phyloP scores from a whole-genome alignment of 345 rosid genomes.

The Turritis glabra region DNA sequence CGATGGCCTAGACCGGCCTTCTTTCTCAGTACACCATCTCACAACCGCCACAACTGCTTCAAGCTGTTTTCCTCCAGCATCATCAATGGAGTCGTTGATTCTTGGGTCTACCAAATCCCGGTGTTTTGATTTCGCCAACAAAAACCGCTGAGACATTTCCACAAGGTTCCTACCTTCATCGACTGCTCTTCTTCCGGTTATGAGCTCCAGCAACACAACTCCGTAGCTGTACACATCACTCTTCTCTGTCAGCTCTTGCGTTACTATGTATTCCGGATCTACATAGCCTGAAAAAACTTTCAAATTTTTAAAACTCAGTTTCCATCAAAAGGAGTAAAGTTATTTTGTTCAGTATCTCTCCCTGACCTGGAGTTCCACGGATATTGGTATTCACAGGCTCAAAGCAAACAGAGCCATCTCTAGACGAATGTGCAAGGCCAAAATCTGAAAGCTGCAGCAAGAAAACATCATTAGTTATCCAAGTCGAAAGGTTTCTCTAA shows the following conservation, averaged over 20 bases:
- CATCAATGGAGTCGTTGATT: slow-evolving; percentile 55
- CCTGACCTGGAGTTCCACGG: slow-evolving; percentile 91
- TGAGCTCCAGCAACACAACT: slow-evolving; percentile 74
- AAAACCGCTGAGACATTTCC: slow-evolving; percentile 58
- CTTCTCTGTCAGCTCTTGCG: slow-evolving; percentile 88
- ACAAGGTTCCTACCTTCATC: slow-evolving; percentile 75
- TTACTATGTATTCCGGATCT: slow-evolving; percentile 87
- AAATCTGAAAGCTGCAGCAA: slow-evolving; percentile 86
- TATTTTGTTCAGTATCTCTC: slow-evolving; percentile 15
- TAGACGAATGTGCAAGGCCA: slow-evolving; percentile 86
- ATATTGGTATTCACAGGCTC: slow-evolving; percentile 86
- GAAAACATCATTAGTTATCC: slow-evolving; percentile 17
- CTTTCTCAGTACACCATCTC: slow-evolving; percentile 85
- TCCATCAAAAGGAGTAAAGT: background rate
- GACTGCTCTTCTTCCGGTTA: slow-evolving; percentile 70
- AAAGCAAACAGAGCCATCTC: slow-evolving; percentile 83
- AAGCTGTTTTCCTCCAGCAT: slow-evolving; percentile 53
- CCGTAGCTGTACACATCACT: slow-evolving; percentile 92
- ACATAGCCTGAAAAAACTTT: slow-evolving; percentile 62
- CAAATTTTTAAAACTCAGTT: background rate
- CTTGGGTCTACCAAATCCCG: slow-evolving; percentile 63
- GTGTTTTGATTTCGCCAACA: slow-evolving; percentile 57
- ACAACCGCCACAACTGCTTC: slow-evolving; percentile 56
- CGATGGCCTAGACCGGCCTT: slow-evolving; percentile 84
- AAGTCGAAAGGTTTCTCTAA: background rate